A percentile compares a stretch with the other conserved stretches of the same genome.
These are phyloP conservation scores for Turritis glabra DNA, from an alignment of 345 rosid genomes.

Conservation along the genomic window DNA sequence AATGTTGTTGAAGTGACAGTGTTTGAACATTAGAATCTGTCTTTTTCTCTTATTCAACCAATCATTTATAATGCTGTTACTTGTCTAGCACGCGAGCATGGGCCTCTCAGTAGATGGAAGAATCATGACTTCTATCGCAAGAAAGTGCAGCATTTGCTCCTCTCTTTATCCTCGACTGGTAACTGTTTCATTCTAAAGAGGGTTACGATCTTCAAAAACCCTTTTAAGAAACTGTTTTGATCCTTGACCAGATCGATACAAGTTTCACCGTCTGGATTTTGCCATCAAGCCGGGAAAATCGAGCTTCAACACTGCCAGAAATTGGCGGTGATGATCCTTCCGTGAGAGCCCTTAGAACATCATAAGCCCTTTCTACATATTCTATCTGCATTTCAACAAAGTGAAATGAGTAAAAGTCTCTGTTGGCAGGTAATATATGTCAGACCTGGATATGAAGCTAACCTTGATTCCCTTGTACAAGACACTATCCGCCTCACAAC, in stretches of 20 bases:
- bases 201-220: background rate
- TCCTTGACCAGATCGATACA: slow-evolving; percentile 59
- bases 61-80: background rate
- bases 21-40: background rate
- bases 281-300: slow-evolving; percentile 46
- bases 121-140: slow-evolving; percentile 55
- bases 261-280: slow-evolving; percentile 83
- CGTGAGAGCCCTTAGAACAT: background rate
- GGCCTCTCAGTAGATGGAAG: slow-evolving; percentile 88
- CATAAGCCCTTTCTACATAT: background rate
- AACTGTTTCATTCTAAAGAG: background rate
- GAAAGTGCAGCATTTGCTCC: slow-evolving; percentile 71
- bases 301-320: slow-evolving; percentile 49
- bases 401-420: background rate
- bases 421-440: slow-evolving; percentile 76
- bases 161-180: slow-evolving; percentile 52
- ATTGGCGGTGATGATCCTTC: slow-evolving; percentile 88
- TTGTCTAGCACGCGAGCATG: slow-evolving; percentile 79
- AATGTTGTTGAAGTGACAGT: background rate
- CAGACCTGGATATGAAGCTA: slow-evolving; percentile 74
- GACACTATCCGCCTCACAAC: slow-evolving; percentile 70
- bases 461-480: slow-evolving; percentile 71
- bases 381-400: background rate
- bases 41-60: background rate
- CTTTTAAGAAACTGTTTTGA: slow-evolving; percentile 8